Evolutionary conservation across 2,329 filamentous ascomycete species (phyloP).

Genomic region (Fusarium multiceps): DNA sequence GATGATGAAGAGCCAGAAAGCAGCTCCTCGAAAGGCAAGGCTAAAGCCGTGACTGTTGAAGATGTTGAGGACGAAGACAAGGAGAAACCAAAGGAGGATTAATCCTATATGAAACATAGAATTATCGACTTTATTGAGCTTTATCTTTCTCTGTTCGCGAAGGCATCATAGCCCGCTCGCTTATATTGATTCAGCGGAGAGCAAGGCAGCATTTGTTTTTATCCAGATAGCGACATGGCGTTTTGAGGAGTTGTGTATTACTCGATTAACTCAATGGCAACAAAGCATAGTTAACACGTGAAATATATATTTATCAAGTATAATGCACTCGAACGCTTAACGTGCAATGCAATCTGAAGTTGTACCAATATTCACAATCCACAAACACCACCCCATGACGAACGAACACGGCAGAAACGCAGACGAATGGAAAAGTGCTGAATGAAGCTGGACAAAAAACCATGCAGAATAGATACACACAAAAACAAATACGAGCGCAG

Average conservation of each 20-base stretch:
- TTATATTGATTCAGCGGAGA: constrained; percentile 4
- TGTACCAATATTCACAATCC: constrained; percentile 12
- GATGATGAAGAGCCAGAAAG: constrained; percentile 30
- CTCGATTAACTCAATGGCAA: neutral
- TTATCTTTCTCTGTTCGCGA: neutral
- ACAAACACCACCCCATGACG: constrained; percentile 29
- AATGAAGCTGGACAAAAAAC: neutral
- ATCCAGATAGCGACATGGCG: constrained; percentile 25
- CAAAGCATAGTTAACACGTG: neutral
- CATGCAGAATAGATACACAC: neutral
- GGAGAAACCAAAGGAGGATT: constrained; percentile 14
- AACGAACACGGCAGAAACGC: constrained; percentile 10
- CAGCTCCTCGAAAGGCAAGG: constrained; percentile 55
- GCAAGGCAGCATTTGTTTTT: constrained; percentile 16
- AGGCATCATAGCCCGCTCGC: neutral
- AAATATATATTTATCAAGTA: constrained; percentile 21
- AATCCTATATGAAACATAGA: constrained; percentile 10
- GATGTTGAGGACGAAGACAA: constrained; percentile 35
- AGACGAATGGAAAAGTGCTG: constrained; percentile 14
- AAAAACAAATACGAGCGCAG: constrained; percentile 1
- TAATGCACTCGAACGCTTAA: constrained; percentile 21
- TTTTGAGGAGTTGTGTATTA: constrained; percentile 21
- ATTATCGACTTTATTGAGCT: neutral
- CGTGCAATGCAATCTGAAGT: constrained; percentile 18
- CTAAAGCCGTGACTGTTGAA: constrained; percentile 57